A percentile compares a stretch with the other conserved stretches of the same genome.
These are phyloP conservation scores for Leishmania tropica DNA, from an alignment of 208 protist species.

Conservation along the genomic window DNA sequence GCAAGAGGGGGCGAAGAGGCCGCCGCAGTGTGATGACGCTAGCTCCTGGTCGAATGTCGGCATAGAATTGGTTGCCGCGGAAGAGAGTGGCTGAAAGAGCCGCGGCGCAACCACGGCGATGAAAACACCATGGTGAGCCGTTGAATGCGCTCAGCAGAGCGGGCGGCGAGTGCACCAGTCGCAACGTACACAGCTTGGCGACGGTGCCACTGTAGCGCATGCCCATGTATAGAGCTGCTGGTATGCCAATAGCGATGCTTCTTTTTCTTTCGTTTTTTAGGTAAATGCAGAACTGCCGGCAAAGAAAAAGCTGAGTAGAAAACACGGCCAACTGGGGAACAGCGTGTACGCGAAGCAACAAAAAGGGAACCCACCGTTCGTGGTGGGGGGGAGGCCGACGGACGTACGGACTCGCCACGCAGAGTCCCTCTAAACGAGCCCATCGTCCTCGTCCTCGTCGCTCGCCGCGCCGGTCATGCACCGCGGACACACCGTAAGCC, in stretches of 20 bases:
- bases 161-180: not conserved
- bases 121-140: not conserved
- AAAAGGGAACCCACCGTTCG: not conserved
- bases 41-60: not conserved
- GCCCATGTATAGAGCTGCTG: not conserved
- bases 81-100: not conserved
- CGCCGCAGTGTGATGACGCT: not conserved
- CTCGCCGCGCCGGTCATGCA: slow-evolving; percentile 7
- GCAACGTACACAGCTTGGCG: not conserved
- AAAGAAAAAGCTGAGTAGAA: not conserved
- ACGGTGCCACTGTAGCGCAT: not conserved
- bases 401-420: not conserved
- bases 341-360: not conserved
- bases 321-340: not conserved
- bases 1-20: not conserved
- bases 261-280: not conserved
- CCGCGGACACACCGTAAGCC: slow-evolving; percentile 19
- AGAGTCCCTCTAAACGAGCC: not conserved
- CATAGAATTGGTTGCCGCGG: not conserved
- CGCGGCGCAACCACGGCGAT: not conserved
- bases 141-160: not conserved
- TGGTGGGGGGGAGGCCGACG: not conserved
- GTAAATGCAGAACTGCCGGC: not conserved
- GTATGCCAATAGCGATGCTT: not conserved
- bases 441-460: slow-evolving; percentile 27